Conservation (phyloP, 1,139 yeast species). For the Meyerozyma sp. region DNA sequence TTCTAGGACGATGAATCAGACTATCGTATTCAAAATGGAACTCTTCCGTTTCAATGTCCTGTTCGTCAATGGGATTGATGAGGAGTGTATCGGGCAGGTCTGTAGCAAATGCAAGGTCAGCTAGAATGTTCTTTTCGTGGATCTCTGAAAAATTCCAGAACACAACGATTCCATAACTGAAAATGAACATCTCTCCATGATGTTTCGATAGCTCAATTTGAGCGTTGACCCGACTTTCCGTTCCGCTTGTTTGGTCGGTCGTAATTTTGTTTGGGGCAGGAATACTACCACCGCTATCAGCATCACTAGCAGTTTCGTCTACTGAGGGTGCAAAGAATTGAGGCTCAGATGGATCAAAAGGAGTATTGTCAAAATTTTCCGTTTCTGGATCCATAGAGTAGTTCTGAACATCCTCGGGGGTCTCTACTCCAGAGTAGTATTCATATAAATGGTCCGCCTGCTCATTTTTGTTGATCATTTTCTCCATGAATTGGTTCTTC, state of each 20-base stretch:
- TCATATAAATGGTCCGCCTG: conserved; percentile 88
- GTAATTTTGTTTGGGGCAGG: conserved; percentile 1
- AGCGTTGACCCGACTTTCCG: conserved; percentile 4
- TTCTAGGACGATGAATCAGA: conserved; percentile 77
- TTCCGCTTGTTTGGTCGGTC: conserved; percentile 4
- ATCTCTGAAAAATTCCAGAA: conserved; percentile 94
- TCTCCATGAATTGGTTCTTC: conserved; percentile 66
- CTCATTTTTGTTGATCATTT: conserved; percentile 72
- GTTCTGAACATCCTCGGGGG: conserved; percentile 59
- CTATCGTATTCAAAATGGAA: conserved; percentile 88
- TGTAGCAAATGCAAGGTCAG: conserved; percentile 81
- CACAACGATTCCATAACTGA: conserved; percentile 90
- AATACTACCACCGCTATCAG: conserved; percentile 1
- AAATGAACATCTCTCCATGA: conserved; percentile 82
- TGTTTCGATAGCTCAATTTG: conserved; percentile 58
- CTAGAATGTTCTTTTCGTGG: conserved; percentile 89
- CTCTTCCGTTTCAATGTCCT: conserved; percentile 91
- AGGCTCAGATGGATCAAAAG: conserved; percentile 47
- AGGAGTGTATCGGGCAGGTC: conserved; percentile 45
- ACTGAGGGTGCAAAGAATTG: conserved; percentile 44
- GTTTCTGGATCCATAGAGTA: conserved; percentile 47
- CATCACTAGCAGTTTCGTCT: conserved; percentile 13
- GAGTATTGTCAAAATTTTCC: conserved; percentile 31
- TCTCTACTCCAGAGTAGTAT: conserved; percentile 78
- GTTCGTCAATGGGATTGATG: conserved; percentile 75